These are phyloP conservation scores for Leavenworthia alabamica DNA, from an alignment of 345 rosid species.

Conservation along the genomic window DNA sequence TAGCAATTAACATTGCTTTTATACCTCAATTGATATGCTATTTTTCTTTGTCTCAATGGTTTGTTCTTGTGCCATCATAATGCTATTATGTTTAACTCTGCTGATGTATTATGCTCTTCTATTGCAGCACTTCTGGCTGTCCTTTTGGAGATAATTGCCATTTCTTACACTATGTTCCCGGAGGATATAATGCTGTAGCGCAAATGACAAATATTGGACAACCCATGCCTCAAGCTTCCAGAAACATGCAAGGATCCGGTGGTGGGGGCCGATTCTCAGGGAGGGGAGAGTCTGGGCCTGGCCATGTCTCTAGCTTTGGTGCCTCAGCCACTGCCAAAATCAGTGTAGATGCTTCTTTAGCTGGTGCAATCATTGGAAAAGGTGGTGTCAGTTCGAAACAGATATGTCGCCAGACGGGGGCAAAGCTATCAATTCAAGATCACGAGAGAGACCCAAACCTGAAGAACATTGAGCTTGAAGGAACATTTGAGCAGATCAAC, in stretches of 20 bases:
- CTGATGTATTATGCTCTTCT: slow-evolving; percentile 13
- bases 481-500: slow-evolving; percentile 90
- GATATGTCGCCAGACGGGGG: slow-evolving; percentile 77
- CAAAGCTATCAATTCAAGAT: slow-evolving; percentile 80
- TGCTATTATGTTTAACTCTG: slow-evolving; percentile 6
- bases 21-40: not conserved
- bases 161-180: slow-evolving; percentile 92
- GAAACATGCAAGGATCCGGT: slow-evolving; percentile 53
- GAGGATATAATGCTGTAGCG: slow-evolving; percentile 79
- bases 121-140: slow-evolving; percentile 89
- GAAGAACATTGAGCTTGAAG: slow-evolving; percentile 93
- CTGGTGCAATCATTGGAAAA: slow-evolving; percentile 94
- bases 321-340: slow-evolving; percentile 85
- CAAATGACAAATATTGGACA: slow-evolving; percentile 67
- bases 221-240: slow-evolving; percentile 44
- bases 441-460: slow-evolving; percentile 70
- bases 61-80: slow-evolving; percentile 5
- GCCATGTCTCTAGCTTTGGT: slow-evolving; percentile 77
- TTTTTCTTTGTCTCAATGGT: not conserved
- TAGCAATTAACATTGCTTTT: not conserved
- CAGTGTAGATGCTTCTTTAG: slow-evolving; percentile 84
- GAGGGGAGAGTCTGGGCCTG: slow-evolving; percentile 78
- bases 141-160: slow-evolving; percentile 98
- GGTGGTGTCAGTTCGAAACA: slow-evolving; percentile 92
- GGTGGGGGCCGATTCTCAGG: slow-evolving; percentile 85